Percentiles rank a stretch among this genome's conserved stretches.
phyloP scores from a whole-genome alignment of 1,284 basidiomycete species.

The Cryptococcus amylolentus region DNA sequence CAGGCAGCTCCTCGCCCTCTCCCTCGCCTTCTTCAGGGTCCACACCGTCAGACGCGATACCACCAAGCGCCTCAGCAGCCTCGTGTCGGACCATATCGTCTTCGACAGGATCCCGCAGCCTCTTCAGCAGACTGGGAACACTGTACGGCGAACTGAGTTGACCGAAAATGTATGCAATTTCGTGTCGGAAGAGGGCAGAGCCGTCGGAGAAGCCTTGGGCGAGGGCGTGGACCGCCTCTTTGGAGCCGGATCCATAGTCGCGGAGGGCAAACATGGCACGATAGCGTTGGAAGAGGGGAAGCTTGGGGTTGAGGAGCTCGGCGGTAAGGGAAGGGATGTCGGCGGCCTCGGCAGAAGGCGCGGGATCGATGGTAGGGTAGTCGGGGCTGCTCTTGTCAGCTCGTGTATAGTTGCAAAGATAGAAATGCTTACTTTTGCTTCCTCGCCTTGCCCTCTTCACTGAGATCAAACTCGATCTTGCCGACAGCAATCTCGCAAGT shows the following conservation, averaged over 20 bases:
- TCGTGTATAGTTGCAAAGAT: neutral
- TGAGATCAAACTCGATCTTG: slow-evolving; percentile 89
- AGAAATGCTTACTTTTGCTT: slow-evolving; percentile 38
- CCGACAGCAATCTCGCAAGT: slow-evolving; percentile 96
- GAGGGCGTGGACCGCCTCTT: slow-evolving; percentile 78
- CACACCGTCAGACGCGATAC: slow-evolving; percentile 79
- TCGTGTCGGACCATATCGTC: slow-evolving; percentile 99
- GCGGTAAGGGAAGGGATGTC: slow-evolving; percentile 56
- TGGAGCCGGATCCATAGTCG: slow-evolving; percentile 67
- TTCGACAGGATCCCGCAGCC: slow-evolving; percentile 70
- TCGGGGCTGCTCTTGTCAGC: slow-evolving; percentile 55
- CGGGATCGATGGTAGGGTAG: slow-evolving; percentile 88
- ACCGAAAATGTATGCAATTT: slow-evolving; percentile 97
- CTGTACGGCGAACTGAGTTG: slow-evolving; percentile 88
- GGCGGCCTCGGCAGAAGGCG: slow-evolving; percentile 57
- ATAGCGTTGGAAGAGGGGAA: slow-evolving; percentile 88
- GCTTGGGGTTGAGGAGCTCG: slow-evolving; percentile 64
- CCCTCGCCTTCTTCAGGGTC: slow-evolving; percentile 22
- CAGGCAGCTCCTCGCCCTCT: slow-evolving; percentile 33
- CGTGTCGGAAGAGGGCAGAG: slow-evolving; percentile 91
- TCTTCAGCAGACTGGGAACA: slow-evolving; percentile 76
- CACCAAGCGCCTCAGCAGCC: slow-evolving; percentile 95
- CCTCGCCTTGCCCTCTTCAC: slow-evolving; percentile 49
- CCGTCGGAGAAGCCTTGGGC: slow-evolving; percentile 83
- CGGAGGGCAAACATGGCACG: slow-evolving; percentile 97